Base-by-base conservation (phyloP, 805 yeast species). In the Ogataea thermomethanolica region DNA sequence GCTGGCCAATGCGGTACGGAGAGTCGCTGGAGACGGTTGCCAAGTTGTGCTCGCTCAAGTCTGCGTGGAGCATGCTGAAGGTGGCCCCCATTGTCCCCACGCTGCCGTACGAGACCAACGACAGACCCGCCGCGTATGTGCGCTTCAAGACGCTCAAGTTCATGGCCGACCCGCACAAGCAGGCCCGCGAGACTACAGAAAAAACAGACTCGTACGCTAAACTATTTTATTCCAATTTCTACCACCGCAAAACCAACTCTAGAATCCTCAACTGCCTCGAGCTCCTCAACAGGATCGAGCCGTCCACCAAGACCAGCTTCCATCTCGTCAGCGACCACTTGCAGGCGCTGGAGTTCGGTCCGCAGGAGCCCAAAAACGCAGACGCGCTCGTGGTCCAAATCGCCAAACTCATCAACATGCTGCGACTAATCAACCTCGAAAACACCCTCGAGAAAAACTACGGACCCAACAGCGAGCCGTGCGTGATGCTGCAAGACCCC, bases 391-490 rank as follows among this genome's bases (percentile, higher is more conserved):
- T 35, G 13, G 37, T 38, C 29, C 34, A 35, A 14, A 40, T 42
- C 6, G 46, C 50, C 20, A 47, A 39, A 14, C 34, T 45, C 27
- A 47, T 50, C 29, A 50, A 47, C 30, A 33, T 23, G 10, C 40
- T 50, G 15, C 39, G 54, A 22, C 43, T 50, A 27, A 37, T 50
- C 35, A 50, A 50, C 29, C 35, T 50, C 12, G 54, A 47, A 28
- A 45, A 47, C 30, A 34, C 40, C 12, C 36, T 45, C 20, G 54
- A 50, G 34, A 22, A 26, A 8, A 50, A 47, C 32, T 50, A 45
- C 33, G 54, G 54, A 13, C 30, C 36, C 28, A 37, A 41, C 31
- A 50, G 51, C 33, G 51, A 47, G 24, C 48, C 50, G n/a, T 37
- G 50, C 17, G 44, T 45, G 25, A 50, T 50, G 54, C 43, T 50